Evolutionary conservation across 305 asterid genomes (phyloP).

Genomic region (Petunia hybrid): DNA sequence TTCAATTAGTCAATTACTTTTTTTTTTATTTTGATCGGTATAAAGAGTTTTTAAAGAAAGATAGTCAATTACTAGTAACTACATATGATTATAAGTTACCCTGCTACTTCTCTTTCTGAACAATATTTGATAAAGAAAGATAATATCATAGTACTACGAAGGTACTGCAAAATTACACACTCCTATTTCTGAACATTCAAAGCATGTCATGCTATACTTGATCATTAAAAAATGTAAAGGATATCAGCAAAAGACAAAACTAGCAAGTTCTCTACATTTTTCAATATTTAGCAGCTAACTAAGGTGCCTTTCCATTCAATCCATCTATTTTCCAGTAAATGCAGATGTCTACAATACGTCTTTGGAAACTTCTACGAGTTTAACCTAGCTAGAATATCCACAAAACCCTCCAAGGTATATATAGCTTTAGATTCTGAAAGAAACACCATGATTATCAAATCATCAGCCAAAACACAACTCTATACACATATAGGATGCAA

Average conservation of each 20-base stretch:
- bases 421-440: background rate
- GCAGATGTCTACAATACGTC: background rate
- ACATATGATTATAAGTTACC: background rate
- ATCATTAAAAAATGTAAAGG: background rate
- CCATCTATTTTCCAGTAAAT: background rate
- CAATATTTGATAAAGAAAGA: too few relatives aligned
- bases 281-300: background rate
- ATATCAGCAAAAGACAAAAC: background rate
- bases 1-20: too few relatives aligned
- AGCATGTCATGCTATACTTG: background rate
- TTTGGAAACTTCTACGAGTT: background rate
- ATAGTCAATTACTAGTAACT: background rate
- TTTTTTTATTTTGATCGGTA: too few relatives aligned
- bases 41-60: too few relatives aligned
- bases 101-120: too few relatives aligned
- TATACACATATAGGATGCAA: constrained; percentile 6
- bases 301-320: background rate
- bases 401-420: background rate
- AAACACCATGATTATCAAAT: background rate
- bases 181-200: background rate
- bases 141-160: too few relatives aligned
- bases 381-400: constrained; percentile 11
- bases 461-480: background rate
- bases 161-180: too few relatives aligned
- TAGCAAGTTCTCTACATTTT: background rate